Base-by-base conservation (phyloP, 768 basidiomycete genomes). In the Strobilomyces confusus region DNA sequence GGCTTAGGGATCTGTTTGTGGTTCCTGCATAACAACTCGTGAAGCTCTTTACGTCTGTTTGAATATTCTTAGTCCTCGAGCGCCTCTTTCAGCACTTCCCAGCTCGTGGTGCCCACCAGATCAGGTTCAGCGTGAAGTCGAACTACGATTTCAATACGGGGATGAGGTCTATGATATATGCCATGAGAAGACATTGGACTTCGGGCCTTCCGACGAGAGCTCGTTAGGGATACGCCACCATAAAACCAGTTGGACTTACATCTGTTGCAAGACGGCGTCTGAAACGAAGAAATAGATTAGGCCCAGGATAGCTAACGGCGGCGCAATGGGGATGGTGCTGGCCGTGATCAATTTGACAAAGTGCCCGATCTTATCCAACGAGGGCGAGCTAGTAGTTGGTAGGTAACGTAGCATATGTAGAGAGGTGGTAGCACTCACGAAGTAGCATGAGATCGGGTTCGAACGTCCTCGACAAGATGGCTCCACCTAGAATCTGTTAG, bases 71-170 rank as follows among this genome's bases (percentile, higher is more conserved):
- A 51, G 11, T 34, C 26, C 34, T 56, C 54, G 23, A 56, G 52
- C 6, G 40, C n/a, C n/a, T n/a, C n/a, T n/a, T n/a, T n/a, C n/a
- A n/a, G n/a, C n/a, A n/a, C n/a, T n/a, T n/a, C n/a, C 54, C 49
- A 55, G 12, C 51, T 36, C 1, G 49, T 30, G 17, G 22, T 51
- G 1, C 49, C 54, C 12, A 44, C 49, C 25, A 55, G 15, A 51
- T 55, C 33, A 14, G 54, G 54, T 47, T 48, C 5, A 56, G 26
- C n/a, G n/a, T n/a, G n/a, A n/a, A n/a, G n/a, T n/a, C n/a, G n/a
- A n/a, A n/a, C n/a, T n/a, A n/a, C n/a, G n/a, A n/a, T n/a, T n/a
- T n/a, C n/a, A n/a, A n/a, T n/a, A n/a, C n/a, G n/a, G n/a, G n/a
- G n/a, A n/a, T n/a, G n/a, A n/a, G n/a, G n/a, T n/a, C n/a, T n/a